Evolutionary conservation across 768 basidiomycete genomes (phyloP).

Genomic region (Ramaria rubella): DNA sequence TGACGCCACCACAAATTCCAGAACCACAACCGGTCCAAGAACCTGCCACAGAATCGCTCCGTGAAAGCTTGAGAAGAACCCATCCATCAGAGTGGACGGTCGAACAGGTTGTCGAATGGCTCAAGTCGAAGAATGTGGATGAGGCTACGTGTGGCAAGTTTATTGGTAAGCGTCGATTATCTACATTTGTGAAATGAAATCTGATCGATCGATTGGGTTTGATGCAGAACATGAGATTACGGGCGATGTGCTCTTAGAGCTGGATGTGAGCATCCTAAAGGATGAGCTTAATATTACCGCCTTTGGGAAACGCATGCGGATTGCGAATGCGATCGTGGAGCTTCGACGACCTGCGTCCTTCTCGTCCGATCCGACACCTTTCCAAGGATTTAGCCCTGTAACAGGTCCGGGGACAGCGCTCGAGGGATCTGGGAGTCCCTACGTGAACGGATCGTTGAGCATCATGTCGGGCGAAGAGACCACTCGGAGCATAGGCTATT

Average conservation of each 20-base stretch:
- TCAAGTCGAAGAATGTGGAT: slow-evolving; percentile 79
- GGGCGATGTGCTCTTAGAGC: slow-evolving; percentile 92
- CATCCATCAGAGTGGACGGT: slow-evolving; percentile 76
- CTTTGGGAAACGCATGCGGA: slow-evolving; percentile 90
- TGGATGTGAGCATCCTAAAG: slow-evolving; percentile 88
- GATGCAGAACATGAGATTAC: slow-evolving; percentile 93
- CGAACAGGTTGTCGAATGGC: slow-evolving; percentile 87
- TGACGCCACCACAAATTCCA: not conserved
- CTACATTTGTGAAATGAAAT: no score
- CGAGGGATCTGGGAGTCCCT: not conserved
- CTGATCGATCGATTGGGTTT: slow-evolving; percentile 3
- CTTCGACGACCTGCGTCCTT: slow-evolving; percentile 56
- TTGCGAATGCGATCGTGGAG: slow-evolving; percentile 88
- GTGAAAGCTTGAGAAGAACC: slow-evolving; percentile 9
- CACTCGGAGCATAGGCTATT: not conserved
- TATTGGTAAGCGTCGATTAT: slow-evolving; percentile 50
- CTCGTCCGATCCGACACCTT: not conserved
- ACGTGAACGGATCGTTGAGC: no score
- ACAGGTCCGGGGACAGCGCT: not conserved
- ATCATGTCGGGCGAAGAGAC: not conserved
- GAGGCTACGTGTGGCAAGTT: slow-evolving; percentile 79
- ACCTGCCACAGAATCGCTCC: not conserved
- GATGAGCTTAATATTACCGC: slow-evolving; percentile 87
- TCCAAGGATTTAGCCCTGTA: not conserved
- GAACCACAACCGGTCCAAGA: not conserved